These are phyloP conservation scores for Thelonectria rubi DNA, from an alignment of 2,329 filamentous ascomycete species.

Conservation along the genomic window DNA sequence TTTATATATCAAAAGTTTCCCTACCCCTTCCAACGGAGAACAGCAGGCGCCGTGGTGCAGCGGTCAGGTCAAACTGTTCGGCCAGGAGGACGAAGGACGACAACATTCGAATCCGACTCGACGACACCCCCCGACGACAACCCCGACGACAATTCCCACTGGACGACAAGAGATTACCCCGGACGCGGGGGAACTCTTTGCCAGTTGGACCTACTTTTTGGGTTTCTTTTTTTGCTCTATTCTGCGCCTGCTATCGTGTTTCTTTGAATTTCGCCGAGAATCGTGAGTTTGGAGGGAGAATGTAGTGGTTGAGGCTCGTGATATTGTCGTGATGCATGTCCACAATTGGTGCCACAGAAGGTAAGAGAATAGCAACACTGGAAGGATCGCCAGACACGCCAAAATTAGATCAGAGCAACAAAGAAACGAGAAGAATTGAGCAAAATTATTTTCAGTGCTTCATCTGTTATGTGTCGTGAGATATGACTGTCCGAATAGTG, in stretches of 20 bases:
- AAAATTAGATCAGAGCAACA: not conserved
- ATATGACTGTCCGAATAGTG: not conserved
- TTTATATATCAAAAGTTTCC: constrained; percentile 23
- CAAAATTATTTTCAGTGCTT: not conserved
- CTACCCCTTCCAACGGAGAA: constrained; percentile 18
- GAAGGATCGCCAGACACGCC: not conserved
- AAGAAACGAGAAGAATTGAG: not conserved
- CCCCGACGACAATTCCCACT: not conserved
- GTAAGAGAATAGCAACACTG: not conserved
- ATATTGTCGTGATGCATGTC: too few species aligned
- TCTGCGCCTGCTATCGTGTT: not conserved
- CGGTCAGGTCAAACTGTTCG: constrained; percentile 44
- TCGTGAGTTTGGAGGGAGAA: not conserved
- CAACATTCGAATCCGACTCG: constrained; percentile 29
- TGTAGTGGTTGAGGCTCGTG: not conserved
- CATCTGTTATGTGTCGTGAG: not conserved
- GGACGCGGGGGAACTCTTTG: constrained; percentile 43
- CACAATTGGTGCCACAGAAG: not conserved
- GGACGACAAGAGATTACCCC: constrained; percentile 39
- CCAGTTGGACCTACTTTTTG: constrained; percentile 2
- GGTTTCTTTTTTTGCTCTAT: not conserved
- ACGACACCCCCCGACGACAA: constrained; percentile 25
- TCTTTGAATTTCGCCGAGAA: not conserved
- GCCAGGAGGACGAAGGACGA: constrained; percentile 27
- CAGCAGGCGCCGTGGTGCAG: constrained; percentile 40